Percentiles rank a stretch among this genome's conserved stretches.
These are phyloP conservation scores for Eragrostis tef DNA, from an alignment of 202 grass and related monocot species.

Conservation along the genomic window DNA sequence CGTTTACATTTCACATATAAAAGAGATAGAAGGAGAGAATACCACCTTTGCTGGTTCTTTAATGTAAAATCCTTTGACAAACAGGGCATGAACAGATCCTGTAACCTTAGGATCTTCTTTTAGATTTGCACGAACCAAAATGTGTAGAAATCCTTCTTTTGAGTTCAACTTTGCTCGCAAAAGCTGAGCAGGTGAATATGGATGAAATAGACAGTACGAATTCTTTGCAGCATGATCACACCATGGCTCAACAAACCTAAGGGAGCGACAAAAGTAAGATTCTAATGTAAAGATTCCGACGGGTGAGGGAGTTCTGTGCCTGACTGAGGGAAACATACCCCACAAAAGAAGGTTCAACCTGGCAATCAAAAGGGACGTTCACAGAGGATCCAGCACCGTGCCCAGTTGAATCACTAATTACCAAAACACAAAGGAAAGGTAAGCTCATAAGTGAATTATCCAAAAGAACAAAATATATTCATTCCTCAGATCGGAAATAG, in stretches of 20 bases:
- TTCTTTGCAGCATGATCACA: constrained; percentile 57
- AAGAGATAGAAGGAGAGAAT: not conserved
- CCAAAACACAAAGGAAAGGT: constrained; percentile 38
- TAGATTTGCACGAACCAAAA: constrained; percentile 74
- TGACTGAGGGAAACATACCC: constrained; percentile 60
- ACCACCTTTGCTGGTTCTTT: constrained; percentile 58
- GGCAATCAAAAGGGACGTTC: constrained; percentile 67
- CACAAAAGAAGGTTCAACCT: constrained; percentile 81
- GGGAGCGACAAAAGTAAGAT: constrained; percentile 27
- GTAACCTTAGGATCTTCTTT: constrained; percentile 65
- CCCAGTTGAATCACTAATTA: constrained; percentile 53
- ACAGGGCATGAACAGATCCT: constrained; percentile 63
- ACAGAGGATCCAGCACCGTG: constrained; percentile 42
- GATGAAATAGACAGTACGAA: constrained; percentile 83
- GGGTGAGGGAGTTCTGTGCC: not conserved
- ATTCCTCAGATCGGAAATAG: constrained; percentile 4
- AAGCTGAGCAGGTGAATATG: constrained; percentile 70
- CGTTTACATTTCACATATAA: not conserved
- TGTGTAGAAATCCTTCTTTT: constrained; percentile 57
- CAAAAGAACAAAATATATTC: not conserved
- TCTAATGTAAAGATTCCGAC: constrained; percentile 22
- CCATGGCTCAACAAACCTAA: constrained; percentile 81
- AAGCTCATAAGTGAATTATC: constrained; percentile 16
- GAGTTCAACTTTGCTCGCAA: constrained; percentile 53
- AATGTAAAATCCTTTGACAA: constrained; percentile 76